A percentile compares a stretch with the other conserved stretches of the same genome.
Conservation (phyloP, 2,329 filamentous ascomycete genomes). For the Claviceps citrina region DNA sequence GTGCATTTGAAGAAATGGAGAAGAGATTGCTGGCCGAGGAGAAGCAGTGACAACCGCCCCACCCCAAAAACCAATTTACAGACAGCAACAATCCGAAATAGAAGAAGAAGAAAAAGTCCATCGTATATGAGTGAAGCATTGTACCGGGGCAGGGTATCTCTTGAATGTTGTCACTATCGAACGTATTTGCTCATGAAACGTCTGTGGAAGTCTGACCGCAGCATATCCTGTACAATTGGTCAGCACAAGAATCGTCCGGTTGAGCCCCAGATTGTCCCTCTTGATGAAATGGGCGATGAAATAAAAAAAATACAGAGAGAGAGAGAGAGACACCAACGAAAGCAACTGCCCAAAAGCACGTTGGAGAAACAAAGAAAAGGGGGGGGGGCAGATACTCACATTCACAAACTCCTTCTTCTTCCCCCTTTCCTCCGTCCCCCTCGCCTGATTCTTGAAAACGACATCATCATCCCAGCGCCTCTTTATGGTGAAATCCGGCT, state of each 20-base stretch:
- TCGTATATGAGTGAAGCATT: not conserved
- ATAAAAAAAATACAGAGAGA: not conserved
- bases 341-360: too few species aligned
- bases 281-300: not conserved
- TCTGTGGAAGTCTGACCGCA: constrained; percentile 94
- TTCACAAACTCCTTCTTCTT: constrained; percentile 96
- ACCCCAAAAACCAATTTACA: too few species aligned
- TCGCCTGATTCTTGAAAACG: constrained; percentile 96
- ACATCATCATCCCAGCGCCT: constrained; percentile 95
- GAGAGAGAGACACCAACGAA: not conserved
- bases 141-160: constrained; percentile 12
- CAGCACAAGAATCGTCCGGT: not conserved
- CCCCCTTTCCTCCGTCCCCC: constrained; percentile 82
- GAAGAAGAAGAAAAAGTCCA: not conserved
- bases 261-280: not conserved
- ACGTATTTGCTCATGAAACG: constrained; percentile 75
- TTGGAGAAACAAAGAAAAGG: not conserved
- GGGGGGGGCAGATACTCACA: constrained; percentile 31
- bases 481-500: constrained; percentile 79
- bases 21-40: constrained; percentile 37
- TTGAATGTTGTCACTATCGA: constrained; percentile 21
- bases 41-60: not conserved
- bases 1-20: constrained; percentile 67
- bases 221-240: constrained; percentile 44
- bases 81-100: not conserved